Evolutionary conservation across 768 basidiomycete species (phyloP).

Genomic region (Amanita molliuscula): DNA sequence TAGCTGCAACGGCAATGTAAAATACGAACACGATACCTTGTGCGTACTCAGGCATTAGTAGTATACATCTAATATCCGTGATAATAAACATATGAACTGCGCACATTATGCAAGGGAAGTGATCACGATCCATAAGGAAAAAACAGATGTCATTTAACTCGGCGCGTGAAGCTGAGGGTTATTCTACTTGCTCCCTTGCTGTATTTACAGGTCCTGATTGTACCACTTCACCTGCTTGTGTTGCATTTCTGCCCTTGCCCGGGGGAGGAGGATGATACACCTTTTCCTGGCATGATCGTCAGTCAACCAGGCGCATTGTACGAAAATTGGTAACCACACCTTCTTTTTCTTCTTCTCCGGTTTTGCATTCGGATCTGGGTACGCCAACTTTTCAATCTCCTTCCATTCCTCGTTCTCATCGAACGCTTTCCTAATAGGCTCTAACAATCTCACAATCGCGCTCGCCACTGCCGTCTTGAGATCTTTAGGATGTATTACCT

Average conservation of each 20-base stretch:
- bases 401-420: conserved; percentile 75
- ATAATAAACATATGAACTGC: neutral
- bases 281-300: conserved; percentile 43
- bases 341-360: conserved; percentile 62
- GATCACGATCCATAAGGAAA: neutral
- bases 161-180: neutral
- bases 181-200: neutral
- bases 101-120: neutral
- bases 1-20: neutral
- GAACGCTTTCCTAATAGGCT: conserved; percentile 74
- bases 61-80: neutral
- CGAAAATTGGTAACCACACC: conserved; percentile 14
- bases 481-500: conserved; percentile 82
- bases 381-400: conserved; percentile 65
- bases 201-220: neutral
- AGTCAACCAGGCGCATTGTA: neutral
- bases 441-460: conserved; percentile 64
- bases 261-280: conserved; percentile 80
- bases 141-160: neutral
- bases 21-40: neutral
- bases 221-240: conserved; percentile 8
- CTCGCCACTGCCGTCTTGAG: conserved; percentile 72
- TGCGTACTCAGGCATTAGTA: neutral
- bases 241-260: conserved; percentile 59
- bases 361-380: conserved; percentile 67